Conservation (phyloP, 2,329 filamentous ascomycete genomes). For the Talaromyces rugulosus region DNA sequence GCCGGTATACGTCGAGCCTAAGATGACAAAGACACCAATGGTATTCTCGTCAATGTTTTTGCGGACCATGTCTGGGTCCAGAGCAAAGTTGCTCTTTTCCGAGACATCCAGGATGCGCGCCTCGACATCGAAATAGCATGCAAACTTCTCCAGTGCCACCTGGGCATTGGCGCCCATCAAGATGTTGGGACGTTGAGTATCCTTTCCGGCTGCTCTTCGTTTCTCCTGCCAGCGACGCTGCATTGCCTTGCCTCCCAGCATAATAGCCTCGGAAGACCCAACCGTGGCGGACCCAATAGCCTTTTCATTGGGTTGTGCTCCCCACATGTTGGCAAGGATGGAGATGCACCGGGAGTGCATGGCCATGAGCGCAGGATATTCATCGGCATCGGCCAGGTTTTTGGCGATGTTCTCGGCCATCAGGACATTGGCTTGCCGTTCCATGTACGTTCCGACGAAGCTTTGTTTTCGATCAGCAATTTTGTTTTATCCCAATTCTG, state of each 20-base stretch:
- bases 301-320: constrained; percentile 56
- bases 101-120: constrained; percentile 61
- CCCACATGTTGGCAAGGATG: constrained; percentile 66
- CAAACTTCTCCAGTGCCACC: constrained; percentile 69
- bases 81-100: constrained; percentile 55
- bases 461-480: constrained; percentile 26
- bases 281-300: constrained; percentile 67
- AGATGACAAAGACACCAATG: constrained; percentile 69
- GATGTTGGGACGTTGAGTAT: constrained; percentile 63
- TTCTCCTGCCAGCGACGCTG: constrained; percentile 70
- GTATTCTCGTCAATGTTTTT: constrained; percentile 71
- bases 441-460: constrained; percentile 71
- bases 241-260: constrained; percentile 68
- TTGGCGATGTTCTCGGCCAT: constrained; percentile 67
- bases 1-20: constrained; percentile 69
- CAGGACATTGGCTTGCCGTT: constrained; percentile 59
- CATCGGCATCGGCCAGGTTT: constrained; percentile 68
- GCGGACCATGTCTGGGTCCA: constrained; percentile 61
- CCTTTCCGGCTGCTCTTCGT: constrained; percentile 57
- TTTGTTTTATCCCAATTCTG: too few relatives aligned
- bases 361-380: constrained; percentile 56
- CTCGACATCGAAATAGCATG: constrained; percentile 70
- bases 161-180: constrained; percentile 72
- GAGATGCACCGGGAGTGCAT: constrained; percentile 66
- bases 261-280: constrained; percentile 67